These are phyloP conservation scores for Spergularia bocconei DNA, from an alignment of 148 eudicot species.

Conservation along the genomic window DNA sequence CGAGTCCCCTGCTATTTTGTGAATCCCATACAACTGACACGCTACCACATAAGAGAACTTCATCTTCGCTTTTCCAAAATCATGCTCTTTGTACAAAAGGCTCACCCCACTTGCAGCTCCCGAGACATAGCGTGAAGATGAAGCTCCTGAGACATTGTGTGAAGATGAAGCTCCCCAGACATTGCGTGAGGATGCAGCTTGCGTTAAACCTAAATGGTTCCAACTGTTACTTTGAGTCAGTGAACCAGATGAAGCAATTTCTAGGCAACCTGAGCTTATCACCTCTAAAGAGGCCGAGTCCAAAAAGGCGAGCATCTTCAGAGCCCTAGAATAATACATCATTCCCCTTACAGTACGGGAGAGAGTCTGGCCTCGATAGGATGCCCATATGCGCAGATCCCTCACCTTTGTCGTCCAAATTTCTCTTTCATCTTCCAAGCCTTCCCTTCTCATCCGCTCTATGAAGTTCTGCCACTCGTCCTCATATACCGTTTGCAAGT, in stretches of 20 bases:
- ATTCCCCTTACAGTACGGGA: slow-evolving; percentile 96
- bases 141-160: no score
- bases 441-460: slow-evolving; percentile 85
- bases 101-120: slow-evolving; percentile 58
- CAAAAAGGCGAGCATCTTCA: slow-evolving; percentile 82
- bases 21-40: slow-evolving; percentile 83
- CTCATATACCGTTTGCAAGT: slow-evolving; percentile 83
- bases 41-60: slow-evolving; percentile 87
- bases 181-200: slow-evolving; percentile 5
- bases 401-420: slow-evolving; percentile 56
- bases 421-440: slow-evolving; percentile 64
- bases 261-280: slow-evolving; percentile 53
- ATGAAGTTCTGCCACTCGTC: slow-evolving; percentile 88
- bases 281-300: slow-evolving; percentile 88
- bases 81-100: slow-evolving; percentile 59
- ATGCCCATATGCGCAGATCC: slow-evolving; percentile 90
- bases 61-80: slow-evolving; percentile 76
- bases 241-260: slow-evolving; percentile 48
- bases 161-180: slow-evolving; percentile 7
- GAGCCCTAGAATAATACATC: slow-evolving; percentile 91
- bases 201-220: slow-evolving; percentile 30
- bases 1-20: slow-evolving; percentile 59
- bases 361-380: slow-evolving; percentile 92
- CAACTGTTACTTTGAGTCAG: slow-evolving; percentile 32
- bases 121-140: slow-evolving; percentile 37